Evolutionary conservation across 2,329 filamentous ascomycete species (phyloP).

Genomic region (Grosmannia huntii): DNA sequence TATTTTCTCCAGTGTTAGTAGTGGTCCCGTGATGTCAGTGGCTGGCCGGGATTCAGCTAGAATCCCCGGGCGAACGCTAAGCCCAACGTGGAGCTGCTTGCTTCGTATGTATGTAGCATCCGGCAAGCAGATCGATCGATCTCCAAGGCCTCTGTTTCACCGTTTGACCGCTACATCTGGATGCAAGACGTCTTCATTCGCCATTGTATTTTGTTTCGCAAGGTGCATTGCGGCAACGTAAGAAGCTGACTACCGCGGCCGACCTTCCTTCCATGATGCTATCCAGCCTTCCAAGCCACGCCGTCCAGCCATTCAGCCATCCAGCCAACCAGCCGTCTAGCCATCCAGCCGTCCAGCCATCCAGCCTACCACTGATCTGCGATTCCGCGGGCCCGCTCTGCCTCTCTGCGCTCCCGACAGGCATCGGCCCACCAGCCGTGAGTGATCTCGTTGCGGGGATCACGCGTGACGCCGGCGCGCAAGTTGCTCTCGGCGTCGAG

Average conservation of each 20-base stretch:
- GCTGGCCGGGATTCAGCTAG: conserved; percentile 8
- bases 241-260: neutral
- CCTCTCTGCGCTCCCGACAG: conserved; percentile 24
- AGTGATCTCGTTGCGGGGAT: conserved; percentile 29
- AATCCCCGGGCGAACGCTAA: conserved; percentile 6
- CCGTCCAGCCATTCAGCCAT: neutral
- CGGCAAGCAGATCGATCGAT: neutral
- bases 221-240: neutral
- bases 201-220: neutral
- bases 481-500: conserved; percentile 29
- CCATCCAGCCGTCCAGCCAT: neutral
- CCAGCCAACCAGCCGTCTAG: conserved; percentile 6
- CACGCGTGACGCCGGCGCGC: conserved; percentile 15
- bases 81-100: neutral
- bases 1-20: neutral
- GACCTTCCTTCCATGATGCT: neutral
- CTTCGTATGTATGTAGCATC: neutral
- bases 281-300: neutral
- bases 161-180: neutral
- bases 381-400: conserved; percentile 10
- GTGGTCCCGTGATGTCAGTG: neutral
- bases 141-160: neutral
- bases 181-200: neutral
- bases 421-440: conserved; percentile 44
- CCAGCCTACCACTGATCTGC: conserved; percentile 9